Evolutionary conservation across 2,329 filamentous ascomycete genomes (phyloP).

Genomic region (Colletotrichum salicis): DNA sequence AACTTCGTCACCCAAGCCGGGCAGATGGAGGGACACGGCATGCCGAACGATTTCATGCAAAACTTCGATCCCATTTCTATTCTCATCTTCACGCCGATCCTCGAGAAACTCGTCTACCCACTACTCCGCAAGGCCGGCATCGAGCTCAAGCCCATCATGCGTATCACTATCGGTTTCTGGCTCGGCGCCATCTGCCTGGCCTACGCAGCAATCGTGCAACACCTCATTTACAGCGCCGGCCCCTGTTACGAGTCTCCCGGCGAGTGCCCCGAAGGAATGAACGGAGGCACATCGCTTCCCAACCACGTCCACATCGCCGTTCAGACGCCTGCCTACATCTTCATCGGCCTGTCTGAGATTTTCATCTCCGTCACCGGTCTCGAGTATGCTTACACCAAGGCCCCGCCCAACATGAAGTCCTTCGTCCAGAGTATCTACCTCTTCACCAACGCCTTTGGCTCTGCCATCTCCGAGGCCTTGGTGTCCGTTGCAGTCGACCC

Average conservation of each 20-base stretch:
- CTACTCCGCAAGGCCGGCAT: constrained; percentile 66
- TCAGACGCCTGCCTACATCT: constrained; percentile 63
- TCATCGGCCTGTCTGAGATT: constrained; percentile 69
- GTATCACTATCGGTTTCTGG: constrained; percentile 73
- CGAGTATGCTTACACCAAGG: constrained; percentile 80
- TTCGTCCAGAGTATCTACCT: constrained; percentile 70
- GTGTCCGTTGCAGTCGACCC: constrained; percentile 64
- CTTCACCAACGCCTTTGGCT: constrained; percentile 68
- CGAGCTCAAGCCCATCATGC: constrained; percentile 72
- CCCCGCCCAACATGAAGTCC: constrained; percentile 74
- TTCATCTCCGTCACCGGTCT: constrained; percentile 75
- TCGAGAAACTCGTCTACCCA: constrained; percentile 63
- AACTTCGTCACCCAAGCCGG: constrained; percentile 73
- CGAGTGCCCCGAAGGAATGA: constrained; percentile 45
- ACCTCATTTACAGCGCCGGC: constrained; percentile 66
- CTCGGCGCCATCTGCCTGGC: constrained; percentile 64
- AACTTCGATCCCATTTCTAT: constrained; percentile 77
- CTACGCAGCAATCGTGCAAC: constrained; percentile 69
- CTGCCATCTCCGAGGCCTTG: constrained; percentile 67
- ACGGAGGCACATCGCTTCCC: constrained; percentile 45
- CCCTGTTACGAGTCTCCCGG: constrained; percentile 61
- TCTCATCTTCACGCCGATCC: constrained; percentile 67
- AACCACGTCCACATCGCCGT: constrained; percentile 65
- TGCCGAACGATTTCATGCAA: constrained; percentile 77
- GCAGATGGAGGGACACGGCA: constrained; percentile 68